Evolutionary conservation across 441 rosid species (phyloP).

Genomic region (Eutrema salsugineum): DNA sequence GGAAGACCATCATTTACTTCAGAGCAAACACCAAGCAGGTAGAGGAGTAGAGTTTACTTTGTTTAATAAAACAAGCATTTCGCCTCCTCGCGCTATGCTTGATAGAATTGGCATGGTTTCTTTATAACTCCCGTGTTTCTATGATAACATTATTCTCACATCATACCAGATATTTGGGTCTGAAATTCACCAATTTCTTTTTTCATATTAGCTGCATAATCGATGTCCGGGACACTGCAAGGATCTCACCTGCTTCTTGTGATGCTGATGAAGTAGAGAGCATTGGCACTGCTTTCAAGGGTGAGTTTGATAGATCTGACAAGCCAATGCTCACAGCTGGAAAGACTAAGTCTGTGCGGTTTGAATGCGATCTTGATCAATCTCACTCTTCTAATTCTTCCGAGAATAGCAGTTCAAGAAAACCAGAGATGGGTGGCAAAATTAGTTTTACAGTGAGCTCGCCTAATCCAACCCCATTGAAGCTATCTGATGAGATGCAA

Average conservation of each 20-base stretch:
- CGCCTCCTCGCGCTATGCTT: neutral
- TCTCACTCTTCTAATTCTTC: constrained; percentile 41
- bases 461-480: constrained; percentile 80
- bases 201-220: constrained; percentile 48
- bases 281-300: constrained; percentile 30
- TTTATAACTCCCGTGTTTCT: constrained; percentile 4
- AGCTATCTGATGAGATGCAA: constrained; percentile 88
- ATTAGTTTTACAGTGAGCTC: constrained; percentile 36
- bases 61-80: constrained; percentile 3
- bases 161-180: neutral
- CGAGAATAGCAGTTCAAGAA: constrained; percentile 38
- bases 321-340: constrained; percentile 29
- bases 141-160: neutral
- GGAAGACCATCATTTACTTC: constrained; percentile 42
- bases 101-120: neutral
- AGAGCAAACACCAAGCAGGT: constrained; percentile 76
- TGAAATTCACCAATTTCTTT: constrained; percentile 12
- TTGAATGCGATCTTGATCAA: constrained; percentile 55
- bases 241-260: constrained; percentile 33
- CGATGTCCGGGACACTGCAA: constrained; percentile 33
- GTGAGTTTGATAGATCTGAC: constrained; percentile 19
- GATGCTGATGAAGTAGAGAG: constrained; percentile 38
- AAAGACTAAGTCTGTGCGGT: constrained; percentile 71
- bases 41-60: constrained; percentile 12
- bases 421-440: constrained; percentile 34